A percentile compares a stretch with the other conserved stretches of the same genome.
Conservation (phyloP, 202 grass and related monocot species). For the Carex sylvatica region DNA sequence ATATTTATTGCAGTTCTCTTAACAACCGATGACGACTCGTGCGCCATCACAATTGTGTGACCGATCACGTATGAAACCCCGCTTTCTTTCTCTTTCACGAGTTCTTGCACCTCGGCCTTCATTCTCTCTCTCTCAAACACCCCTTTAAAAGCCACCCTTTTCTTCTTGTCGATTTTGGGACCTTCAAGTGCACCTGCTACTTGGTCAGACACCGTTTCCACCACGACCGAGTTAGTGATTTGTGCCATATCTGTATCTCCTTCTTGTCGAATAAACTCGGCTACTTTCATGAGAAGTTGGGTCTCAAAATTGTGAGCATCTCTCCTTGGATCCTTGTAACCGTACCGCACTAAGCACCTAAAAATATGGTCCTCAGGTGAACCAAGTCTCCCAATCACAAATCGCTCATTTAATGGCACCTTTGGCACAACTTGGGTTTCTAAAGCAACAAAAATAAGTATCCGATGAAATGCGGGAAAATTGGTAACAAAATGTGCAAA, state of each 20-base stretch:
- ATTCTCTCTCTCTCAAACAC: conserved; percentile 9
- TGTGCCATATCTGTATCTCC: neutral
- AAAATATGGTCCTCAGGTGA: conserved; percentile 46
- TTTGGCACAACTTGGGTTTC: conserved; percentile 76
- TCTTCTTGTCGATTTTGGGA: conserved; percentile 25
- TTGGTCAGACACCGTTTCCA: neutral
- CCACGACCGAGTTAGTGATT: neutral
- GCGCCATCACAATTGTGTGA: conserved; percentile 64
- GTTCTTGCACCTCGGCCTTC: conserved; percentile 51
- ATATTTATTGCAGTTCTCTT: conserved; percentile 63
- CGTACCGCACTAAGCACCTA: conserved; percentile 61
- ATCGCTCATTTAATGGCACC: conserved; percentile 44
- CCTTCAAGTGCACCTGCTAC: conserved; percentile 20
- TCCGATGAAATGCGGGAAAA: conserved; percentile 86
- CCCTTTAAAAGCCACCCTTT: conserved; percentile 50
- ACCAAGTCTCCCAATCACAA: conserved; percentile 63
- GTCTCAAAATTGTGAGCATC: conserved; percentile 79
- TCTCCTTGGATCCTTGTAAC: conserved; percentile 65
- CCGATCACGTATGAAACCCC: conserved; percentile 93
- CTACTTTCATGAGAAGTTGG: conserved; percentile 72
- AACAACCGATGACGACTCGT: conserved; percentile 62
- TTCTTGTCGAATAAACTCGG: conserved; percentile 58
- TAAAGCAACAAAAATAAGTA: conserved; percentile 70
- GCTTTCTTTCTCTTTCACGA: conserved; percentile 64
- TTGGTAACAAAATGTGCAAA: conserved; percentile 98